phyloP scores from a whole-genome alignment of 2,329 filamentous ascomycete species.

The Dothiorella sarmentorum region DNA sequence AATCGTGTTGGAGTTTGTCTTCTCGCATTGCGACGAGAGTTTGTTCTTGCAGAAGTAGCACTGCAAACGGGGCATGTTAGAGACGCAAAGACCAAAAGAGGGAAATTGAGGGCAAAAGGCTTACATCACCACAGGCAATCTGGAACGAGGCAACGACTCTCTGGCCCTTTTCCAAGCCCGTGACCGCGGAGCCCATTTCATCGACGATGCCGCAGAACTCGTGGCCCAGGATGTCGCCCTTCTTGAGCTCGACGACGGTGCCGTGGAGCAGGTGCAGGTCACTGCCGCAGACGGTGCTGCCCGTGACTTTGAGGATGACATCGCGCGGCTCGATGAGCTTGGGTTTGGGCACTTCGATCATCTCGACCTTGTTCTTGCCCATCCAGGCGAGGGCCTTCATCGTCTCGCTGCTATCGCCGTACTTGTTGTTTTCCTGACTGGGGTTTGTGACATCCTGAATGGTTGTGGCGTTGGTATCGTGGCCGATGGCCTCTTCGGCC shows the following conservation, averaged over 20 bases:
- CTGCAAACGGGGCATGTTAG: background rate
- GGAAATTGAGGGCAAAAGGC: background rate
- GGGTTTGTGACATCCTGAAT: slow-evolving; percentile 59
- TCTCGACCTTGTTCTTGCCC: slow-evolving; percentile 69
- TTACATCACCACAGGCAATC: slow-evolving; percentile 59
- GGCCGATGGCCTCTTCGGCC: slow-evolving; percentile 65
- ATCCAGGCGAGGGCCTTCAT: slow-evolving; percentile 84
- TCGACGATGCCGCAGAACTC: slow-evolving; percentile 53
- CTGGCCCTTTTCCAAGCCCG: slow-evolving; percentile 43
- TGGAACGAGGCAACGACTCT: slow-evolving; percentile 83
- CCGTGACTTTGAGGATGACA: slow-evolving; percentile 76
- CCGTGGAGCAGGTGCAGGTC: slow-evolving; percentile 57
- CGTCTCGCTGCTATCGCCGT: slow-evolving; percentile 43
- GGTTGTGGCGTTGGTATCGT: slow-evolving; percentile 61
- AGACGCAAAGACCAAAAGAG: slow-evolving; percentile 26
- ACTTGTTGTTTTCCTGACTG: slow-evolving; percentile 42
- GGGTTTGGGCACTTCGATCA: slow-evolving; percentile 67
- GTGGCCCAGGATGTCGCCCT: slow-evolving; percentile 52
- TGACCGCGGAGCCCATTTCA: slow-evolving; percentile 42
- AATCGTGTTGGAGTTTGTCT: slow-evolving; percentile 70
- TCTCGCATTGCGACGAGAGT: slow-evolving; percentile 74
- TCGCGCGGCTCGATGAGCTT: slow-evolving; percentile 69
- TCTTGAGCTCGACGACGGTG: slow-evolving; percentile 47
- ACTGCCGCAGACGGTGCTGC: slow-evolving; percentile 59
- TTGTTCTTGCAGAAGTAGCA: slow-evolving; percentile 80